Evolutionary conservation across 495 filamentous ascomycete species (phyloP), one percentile per base, ranked within the genome.

Genomic region (Pseudomonodictys pantanalensis): DNA sequence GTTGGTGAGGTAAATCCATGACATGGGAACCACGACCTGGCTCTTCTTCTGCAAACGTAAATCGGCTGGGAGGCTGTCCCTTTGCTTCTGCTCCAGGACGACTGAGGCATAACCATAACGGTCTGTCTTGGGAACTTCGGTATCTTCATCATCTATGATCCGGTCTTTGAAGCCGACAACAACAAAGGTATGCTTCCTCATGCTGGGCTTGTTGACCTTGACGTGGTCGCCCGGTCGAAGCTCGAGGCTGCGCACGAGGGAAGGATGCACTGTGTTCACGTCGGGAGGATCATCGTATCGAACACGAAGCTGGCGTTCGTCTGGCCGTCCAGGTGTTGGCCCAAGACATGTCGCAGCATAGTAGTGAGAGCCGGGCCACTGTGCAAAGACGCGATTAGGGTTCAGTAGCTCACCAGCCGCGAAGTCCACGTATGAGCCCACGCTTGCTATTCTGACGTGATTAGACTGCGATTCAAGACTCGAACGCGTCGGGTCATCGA

Each of bases 271-370:
- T 4, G 70, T 5, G 24, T 67, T 64, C 12, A 66, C 38, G 2
- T 66, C 71, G 0, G 68, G 73, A 55, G 15, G 15, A 41, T 78
- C 74, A 58, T 77, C 75, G 52, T 76, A 78, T 11, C 69, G 66
- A 12, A 78, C 56, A 22, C 58, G 47, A 28, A 67, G 54, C 23
- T 24, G 56, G n/a, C 15, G 24, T 20, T 28, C 15, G 11, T 23
- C 55, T 26, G n/a, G n/a, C n/a, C n/a, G n/a, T n/a, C n/a, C n/a
- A n/a, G n/a, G n/a, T n/a, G n/a, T n/a, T n/a, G n/a, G n/a, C n/a
- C n/a, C n/a, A n/a, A n/a, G n/a, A n/a, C n/a, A n/a, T n/a, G n/a
- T n/a, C n/a, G n/a, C n/a, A n/a, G n/a, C n/a, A n/a, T n/a, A n/a
- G n/a, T n/a, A n/a, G n/a, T n/a, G n/a, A n/a, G n/a, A n/a, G n/a